Conservation (phyloP, 1,284 basidiomycete species). For the Amylostereum chailletii region DNA sequence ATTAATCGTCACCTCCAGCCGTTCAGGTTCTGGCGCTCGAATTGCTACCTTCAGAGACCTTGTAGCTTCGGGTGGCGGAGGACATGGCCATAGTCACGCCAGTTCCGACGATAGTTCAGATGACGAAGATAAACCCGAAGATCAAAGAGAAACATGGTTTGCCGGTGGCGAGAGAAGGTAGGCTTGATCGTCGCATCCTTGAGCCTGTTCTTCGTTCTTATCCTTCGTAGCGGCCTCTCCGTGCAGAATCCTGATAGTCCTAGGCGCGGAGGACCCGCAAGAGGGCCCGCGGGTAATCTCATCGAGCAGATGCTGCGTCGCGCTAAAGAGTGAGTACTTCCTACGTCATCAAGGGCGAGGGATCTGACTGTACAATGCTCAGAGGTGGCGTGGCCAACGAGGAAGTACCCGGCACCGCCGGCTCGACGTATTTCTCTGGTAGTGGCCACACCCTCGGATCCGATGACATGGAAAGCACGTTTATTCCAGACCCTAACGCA, state of each 20-base stretch:
- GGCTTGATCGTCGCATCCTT: conserved; percentile 8
- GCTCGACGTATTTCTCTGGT: conserved; percentile 45
- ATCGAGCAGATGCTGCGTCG: conserved; percentile 78
- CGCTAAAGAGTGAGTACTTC: conserved; percentile 63
- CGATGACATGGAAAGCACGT: conserved; percentile 70
- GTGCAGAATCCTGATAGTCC: conserved; percentile 72
- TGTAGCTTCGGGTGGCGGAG: conserved; percentile 9
- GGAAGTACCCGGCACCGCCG: conserved; percentile 13
- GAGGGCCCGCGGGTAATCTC: conserved; percentile 51
- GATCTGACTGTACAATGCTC: neutral
- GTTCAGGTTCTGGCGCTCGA: conserved; percentile 8
- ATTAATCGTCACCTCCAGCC: neutral
- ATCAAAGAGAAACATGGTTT: conserved; percentile 61
- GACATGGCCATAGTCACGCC: conserved; percentile 10
- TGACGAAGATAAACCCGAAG: conserved; percentile 38
- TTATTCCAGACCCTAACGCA: conserved; percentile 61
- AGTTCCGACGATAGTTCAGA: conserved; percentile 21
- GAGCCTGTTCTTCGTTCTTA: neutral
- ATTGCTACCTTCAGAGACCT: conserved; percentile 14
- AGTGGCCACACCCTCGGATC: conserved; percentile 82
- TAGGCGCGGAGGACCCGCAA: conserved; percentile 21
- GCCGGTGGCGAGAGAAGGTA: conserved; percentile 86
- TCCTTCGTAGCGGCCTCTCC: conserved; percentile 66
- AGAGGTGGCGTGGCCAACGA: neutral
- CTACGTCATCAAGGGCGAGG: neutral